phyloP scores from a whole-genome alignment of 768 basidiomycete species.

The Hebeloma cylindrosporum region DNA sequence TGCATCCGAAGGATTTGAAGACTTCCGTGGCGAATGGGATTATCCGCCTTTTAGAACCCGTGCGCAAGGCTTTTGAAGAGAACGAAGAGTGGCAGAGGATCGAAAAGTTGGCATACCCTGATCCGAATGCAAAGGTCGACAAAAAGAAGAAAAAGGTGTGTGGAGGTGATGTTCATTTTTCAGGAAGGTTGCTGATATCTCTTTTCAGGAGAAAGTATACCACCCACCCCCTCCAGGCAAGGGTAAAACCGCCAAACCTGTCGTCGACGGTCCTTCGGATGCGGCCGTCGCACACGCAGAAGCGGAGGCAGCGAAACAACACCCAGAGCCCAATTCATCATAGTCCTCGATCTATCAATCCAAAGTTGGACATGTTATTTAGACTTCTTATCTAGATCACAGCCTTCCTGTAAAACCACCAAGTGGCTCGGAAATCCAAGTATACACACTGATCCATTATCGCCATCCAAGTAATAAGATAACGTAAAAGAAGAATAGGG shows the following conservation, averaged over 20 bases:
- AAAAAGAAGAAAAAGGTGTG: conserved; percentile 68
- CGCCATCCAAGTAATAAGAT: too few relatives aligned
- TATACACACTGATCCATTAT: too few relatives aligned
- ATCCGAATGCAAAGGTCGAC: conserved; percentile 60
- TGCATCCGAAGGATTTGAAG: conserved; percentile 94
- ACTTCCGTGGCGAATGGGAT: conserved; percentile 71
- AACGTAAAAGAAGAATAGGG: too few relatives aligned
- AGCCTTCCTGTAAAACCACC: too few relatives aligned
- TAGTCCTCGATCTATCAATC: not conserved
- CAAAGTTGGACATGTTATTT: too few relatives aligned
- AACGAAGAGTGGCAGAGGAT: conserved; percentile 80
- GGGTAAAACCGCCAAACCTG: conserved; percentile 53
- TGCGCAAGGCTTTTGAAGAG: conserved; percentile 73
- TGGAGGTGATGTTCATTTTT: not conserved
- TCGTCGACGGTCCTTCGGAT: conserved; percentile 3
- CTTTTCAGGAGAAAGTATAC: conserved; percentile 72
- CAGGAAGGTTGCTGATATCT: not conserved
- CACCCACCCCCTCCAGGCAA: conserved; percentile 83
- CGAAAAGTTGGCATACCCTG: conserved; percentile 82
- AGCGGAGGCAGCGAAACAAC: conserved; percentile 16
- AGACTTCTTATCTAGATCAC: too few relatives aligned
- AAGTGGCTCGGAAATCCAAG: too few relatives aligned
- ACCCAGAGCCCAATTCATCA: not conserved
- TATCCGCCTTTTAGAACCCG: conserved; percentile 72
- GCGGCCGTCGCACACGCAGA: conserved; percentile 16